Conservation (phyloP, 1,284 basidiomycete genomes). For the Pseudozyma hubeiensis region DNA sequence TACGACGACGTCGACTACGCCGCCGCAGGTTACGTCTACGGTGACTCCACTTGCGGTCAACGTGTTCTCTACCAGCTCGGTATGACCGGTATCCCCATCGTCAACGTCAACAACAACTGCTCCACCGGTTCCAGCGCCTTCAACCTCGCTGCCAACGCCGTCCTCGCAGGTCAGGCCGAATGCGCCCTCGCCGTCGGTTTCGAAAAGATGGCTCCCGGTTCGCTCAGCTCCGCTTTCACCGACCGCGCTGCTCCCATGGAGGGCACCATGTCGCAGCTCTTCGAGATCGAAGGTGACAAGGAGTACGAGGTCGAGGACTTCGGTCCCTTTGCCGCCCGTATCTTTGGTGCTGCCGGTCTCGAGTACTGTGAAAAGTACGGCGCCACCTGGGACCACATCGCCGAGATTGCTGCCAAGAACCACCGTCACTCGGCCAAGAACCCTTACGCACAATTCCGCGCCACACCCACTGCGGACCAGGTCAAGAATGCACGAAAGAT, state of each 20-base stretch:
- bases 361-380: slow-evolving; percentile 84
- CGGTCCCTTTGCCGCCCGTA: slow-evolving; percentile 78
- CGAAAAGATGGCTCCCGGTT: slow-evolving; percentile 77
- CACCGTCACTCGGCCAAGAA: slow-evolving; percentile 84
- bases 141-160: slow-evolving; percentile 57
- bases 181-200: slow-evolving; percentile 86
- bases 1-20: slow-evolving; percentile 83
- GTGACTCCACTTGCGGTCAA: slow-evolving; percentile 77
- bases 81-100: slow-evolving; percentile 84
- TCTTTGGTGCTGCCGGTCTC: slow-evolving; percentile 82
- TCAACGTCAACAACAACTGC: slow-evolving; percentile 81
- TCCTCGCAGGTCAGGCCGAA: slow-evolving; percentile 77
- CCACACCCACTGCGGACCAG: slow-evolving; percentile 42
- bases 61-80: slow-evolving; percentile 86
- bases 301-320: slow-evolving; percentile 74
- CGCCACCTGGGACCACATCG: slow-evolving; percentile 77
- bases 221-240: slow-evolving; percentile 77
- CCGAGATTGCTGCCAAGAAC: slow-evolving; percentile 82
- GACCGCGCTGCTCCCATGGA: slow-evolving; percentile 77
- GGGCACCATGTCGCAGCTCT: slow-evolving; percentile 71
- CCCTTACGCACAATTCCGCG: slow-evolving; percentile 84
- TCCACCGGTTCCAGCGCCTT: slow-evolving; percentile 65
- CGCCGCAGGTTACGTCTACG: slow-evolving; percentile 76
- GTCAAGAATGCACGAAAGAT: slow-evolving; percentile 70
- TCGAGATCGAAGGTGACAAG: slow-evolving; percentile 74